A percentile compares a stretch with the other conserved stretches of the same genome.
These are phyloP conservation scores for Metarhizium humberi DNA, from an alignment of 2,329 filamentous ascomycete species.

Conservation along the genomic window DNA sequence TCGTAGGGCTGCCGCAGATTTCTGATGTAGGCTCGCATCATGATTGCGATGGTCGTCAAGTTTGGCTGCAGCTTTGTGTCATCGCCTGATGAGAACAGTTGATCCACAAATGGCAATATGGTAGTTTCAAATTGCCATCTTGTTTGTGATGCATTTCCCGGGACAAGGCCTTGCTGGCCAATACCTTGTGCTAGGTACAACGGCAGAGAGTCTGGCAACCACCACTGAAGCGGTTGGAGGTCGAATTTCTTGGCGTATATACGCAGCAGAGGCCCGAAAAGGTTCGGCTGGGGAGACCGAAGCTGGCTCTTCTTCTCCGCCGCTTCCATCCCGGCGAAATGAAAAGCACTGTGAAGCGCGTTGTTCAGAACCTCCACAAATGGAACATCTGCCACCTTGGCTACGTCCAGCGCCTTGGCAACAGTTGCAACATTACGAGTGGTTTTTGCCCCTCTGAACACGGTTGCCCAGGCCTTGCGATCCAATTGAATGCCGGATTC, in stretches of 20 bases:
- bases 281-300: constrained; percentile 22
- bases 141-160: constrained; percentile 11
- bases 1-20: constrained; percentile 28
- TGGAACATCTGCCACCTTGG: constrained; percentile 39
- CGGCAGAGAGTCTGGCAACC: constrained; percentile 26
- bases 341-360: constrained; percentile 39
- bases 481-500: constrained; percentile 50
- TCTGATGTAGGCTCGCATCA: constrained; percentile 37
- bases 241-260: constrained; percentile 40
- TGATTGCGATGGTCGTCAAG: constrained; percentile 31
- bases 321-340: constrained; percentile 32
- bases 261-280: constrained; percentile 38
- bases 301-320: constrained; percentile 16
- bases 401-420: constrained; percentile 23
- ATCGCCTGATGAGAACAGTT: constrained; percentile 17
- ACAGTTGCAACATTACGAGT: constrained; percentile 45
- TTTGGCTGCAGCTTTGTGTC: constrained; percentile 24
- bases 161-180: constrained; percentile 15
- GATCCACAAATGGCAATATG: constrained; percentile 23
- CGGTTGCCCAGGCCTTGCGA: constrained; percentile 54
- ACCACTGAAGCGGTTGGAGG: constrained; percentile 32
- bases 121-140: constrained; percentile 21
- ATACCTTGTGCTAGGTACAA: constrained; percentile 17
- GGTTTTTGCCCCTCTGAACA: constrained; percentile 62
- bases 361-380: constrained; percentile 25